Conservation (phyloP, 2,329 filamentous ascomycete species). For the Penicillium sp. region DNA sequence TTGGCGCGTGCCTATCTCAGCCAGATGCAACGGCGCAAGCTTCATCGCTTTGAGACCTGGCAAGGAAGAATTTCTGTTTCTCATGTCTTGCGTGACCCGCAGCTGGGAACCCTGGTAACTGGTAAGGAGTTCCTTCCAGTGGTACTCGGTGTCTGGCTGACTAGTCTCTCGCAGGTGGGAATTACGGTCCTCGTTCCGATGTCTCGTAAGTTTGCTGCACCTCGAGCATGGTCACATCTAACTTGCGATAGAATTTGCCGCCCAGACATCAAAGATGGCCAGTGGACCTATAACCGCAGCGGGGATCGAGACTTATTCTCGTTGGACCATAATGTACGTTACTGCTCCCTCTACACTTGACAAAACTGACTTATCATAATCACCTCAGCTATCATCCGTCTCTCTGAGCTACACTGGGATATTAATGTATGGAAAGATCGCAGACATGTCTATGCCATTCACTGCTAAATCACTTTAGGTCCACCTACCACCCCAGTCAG, state of each 20-base stretch:
- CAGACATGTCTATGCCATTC: too few species aligned
- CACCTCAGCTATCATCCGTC: too few species aligned
- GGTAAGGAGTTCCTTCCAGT: slow-evolving; percentile 23
- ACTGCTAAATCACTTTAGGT: too few species aligned
- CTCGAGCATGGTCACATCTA: too few species aligned
- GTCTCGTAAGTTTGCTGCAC: slow-evolving; percentile 28
- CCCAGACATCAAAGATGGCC: slow-evolving; percentile 27
- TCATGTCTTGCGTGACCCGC: too few species aligned
- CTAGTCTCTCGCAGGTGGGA: slow-evolving; percentile 20
- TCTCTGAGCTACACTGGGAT: too few species aligned
- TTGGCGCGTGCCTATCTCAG: slow-evolving; percentile 30
- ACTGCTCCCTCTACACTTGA: neutral
- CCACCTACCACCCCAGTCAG: too few species aligned
- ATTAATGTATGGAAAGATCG: too few species aligned
- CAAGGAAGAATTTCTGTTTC: too few species aligned
- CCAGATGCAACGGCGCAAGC: slow-evolving; percentile 26
- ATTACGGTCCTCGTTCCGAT: slow-evolving; percentile 26
- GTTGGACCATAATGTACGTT: slow-evolving; percentile 29
- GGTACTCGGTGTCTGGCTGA: neutral
- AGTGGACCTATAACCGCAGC: slow-evolving; percentile 30
- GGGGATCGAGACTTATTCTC: slow-evolving; percentile 32
- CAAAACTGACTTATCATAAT: too few species aligned
- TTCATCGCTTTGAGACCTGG: slow-evolving; percentile 30
- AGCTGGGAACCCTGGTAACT: slow-evolving; percentile 21
- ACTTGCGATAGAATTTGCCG: slow-evolving; percentile 26